Percentiles rank a stretch among this genome's conserved stretches.
Evolutionary conservation across 768 basidiomycete species (phyloP).

Genomic region (Agaricus blazei): DNA sequence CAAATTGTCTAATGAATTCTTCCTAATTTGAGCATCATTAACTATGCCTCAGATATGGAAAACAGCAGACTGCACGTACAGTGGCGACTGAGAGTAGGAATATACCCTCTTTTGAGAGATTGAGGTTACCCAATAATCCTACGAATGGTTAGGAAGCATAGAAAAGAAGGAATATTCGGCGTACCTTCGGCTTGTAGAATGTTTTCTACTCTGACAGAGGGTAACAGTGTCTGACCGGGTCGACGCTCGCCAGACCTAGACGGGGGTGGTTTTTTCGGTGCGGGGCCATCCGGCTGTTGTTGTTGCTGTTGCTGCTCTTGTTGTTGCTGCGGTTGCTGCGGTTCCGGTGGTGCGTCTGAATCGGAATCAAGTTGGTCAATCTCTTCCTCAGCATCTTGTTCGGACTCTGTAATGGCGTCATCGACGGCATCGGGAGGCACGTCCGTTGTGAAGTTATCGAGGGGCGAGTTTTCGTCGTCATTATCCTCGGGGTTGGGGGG

Average conservation of each 20-base stretch:
- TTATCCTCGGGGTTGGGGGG: not conserved
- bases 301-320: slow-evolving; percentile 15
- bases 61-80: slow-evolving; percentile 32
- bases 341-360: slow-evolving; percentile 36
- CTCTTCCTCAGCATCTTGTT: slow-evolving; percentile 58
- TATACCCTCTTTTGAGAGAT: slow-evolving; percentile 70
- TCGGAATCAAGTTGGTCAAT: slow-evolving; percentile 65
- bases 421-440: slow-evolving; percentile 9
- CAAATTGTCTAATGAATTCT: slow-evolving; percentile 77
- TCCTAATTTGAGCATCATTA: slow-evolving; percentile 44
- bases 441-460: slow-evolving; percentile 6
- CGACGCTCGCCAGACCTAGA: slow-evolving; percentile 34
- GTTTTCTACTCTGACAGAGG: slow-evolving; percentile 62
- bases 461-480: not conserved
- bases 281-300: slow-evolving; percentile 17
- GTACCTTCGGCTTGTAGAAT: slow-evolving; percentile 77
- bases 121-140: slow-evolving; percentile 38
- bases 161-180: slow-evolving; percentile 15
- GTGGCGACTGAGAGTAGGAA: slow-evolving; percentile 75
- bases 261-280: slow-evolving; percentile 20
- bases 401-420: slow-evolving; percentile 31
- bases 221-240: slow-evolving; percentile 65
- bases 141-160: not conserved
- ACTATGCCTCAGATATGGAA: not conserved
- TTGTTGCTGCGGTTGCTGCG: slow-evolving; percentile 14